Base-by-base conservation (phyloP, 176 grass and related monocot species). In the Dactylis glomerata region DNA sequence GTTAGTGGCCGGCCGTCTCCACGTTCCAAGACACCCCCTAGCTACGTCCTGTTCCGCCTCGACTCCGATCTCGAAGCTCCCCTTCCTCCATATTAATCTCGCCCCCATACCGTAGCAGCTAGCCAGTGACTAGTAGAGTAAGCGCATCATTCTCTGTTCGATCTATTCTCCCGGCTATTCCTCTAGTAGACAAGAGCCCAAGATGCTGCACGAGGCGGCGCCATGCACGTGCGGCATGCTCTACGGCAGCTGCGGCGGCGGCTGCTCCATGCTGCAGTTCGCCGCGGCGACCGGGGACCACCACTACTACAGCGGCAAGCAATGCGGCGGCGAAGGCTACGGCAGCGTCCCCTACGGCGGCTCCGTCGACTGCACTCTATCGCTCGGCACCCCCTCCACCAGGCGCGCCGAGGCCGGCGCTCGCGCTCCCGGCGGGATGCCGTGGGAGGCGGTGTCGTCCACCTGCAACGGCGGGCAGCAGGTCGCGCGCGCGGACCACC, bases 311-410 rank as follows among this genome's bases (percentile, higher is more conserved):
- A 81, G 82, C 76, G 8, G 8, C 42, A 87, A 41, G 83, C 82
- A 68, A 41, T 87, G 66, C 63, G 75, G 77, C 47, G 82, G 84
- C 40, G 69, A 31, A 20, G 20, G 20, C 37, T 54, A 42, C 70
- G 4, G 30, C 65, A 47, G 2, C 62, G 50, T 72, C 69, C 34
- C 49, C 10, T 86, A 84, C 73, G 65, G 67, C 6, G 87, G 70
- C n/a, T 90, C 72, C 26, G 95, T 98, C 10, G 95, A 98, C 87
- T 98, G 95, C 83, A 98, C 95, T 9, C 89, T 98, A 13, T 98
- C 95, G 81, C 95, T 98, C 42, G 92, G 92, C 56, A 98, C 95
- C 22, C 92, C 95, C 15, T 98, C 95, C 40, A 98, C 95, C 57
- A 89, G 95, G 74, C 95, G 75, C 59, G 88, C 88, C 61, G 95